Evolutionary conservation across 2,329 filamentous ascomycete species (phyloP).

Genomic region (Aspergillus persii): DNA sequence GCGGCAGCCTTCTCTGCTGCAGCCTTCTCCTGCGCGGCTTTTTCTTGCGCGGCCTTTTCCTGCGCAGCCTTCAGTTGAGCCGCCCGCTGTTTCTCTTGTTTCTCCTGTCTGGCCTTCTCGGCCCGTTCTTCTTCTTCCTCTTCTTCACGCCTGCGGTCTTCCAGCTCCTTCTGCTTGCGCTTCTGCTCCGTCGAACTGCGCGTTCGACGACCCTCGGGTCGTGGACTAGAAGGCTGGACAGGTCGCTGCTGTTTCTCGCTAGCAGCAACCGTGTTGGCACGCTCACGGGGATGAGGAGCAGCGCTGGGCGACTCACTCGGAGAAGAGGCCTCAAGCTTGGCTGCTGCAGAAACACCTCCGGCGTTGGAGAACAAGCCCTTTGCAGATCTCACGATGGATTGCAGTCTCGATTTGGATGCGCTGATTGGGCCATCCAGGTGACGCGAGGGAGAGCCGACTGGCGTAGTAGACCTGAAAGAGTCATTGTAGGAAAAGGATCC

Average conservation of each 20-base stretch:
- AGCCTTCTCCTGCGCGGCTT: constrained; percentile 33
- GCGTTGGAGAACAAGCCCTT: constrained; percentile 82
- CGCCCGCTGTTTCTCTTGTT: background rate
- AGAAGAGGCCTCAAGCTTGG: constrained; percentile 55
- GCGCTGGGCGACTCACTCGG: constrained; percentile 33
- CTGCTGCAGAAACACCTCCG: constrained; percentile 57
- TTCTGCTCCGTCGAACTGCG: constrained; percentile 59
- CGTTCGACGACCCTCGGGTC: constrained; percentile 48
- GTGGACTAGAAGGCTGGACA: constrained; percentile 30
- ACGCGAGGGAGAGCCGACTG: constrained; percentile 55
- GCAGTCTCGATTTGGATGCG: constrained; percentile 88
- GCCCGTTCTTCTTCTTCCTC: constrained; percentile 26
- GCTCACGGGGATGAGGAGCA: constrained; percentile 25
- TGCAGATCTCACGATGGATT: constrained; percentile 84
- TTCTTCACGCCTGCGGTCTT: constrained; percentile 37
- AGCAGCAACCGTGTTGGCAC: constrained; percentile 23
- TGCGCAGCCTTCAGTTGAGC: background rate
- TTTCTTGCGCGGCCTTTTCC: constrained; percentile 26
- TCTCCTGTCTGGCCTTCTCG: constrained; percentile 8
- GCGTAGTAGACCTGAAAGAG: constrained; percentile 55
- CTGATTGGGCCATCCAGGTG: constrained; percentile 74
- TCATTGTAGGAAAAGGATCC: constrained; percentile 60
- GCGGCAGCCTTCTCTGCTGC: constrained; percentile 28
- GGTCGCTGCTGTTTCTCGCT: constrained; percentile 19
- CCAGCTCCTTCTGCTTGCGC: constrained; percentile 33